Base-by-base conservation (phyloP, 2,329 filamentous ascomycete genomes). In the Microdochium nivale region DNA sequence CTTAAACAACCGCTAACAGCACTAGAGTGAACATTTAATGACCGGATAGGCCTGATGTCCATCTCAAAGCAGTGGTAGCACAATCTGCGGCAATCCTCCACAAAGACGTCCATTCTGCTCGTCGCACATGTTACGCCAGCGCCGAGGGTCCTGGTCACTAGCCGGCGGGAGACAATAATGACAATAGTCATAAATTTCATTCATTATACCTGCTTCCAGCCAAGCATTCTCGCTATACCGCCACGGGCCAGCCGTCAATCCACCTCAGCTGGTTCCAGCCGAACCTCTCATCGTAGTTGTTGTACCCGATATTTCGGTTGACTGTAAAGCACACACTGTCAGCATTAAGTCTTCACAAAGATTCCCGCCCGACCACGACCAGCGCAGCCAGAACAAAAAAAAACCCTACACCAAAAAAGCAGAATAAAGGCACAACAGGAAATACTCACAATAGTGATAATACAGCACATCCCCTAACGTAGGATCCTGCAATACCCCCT, bases 361-460 rank as follows among this genome's bases (percentile, higher is more conserved):
- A 27, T 14, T 30, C 9, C 5, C 3, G n/a, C 25, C 3, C 3
- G 25, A 37, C n/a, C 14, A 16, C 33, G 13, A 16, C 33, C 3
- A 37, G 4, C 14, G 33, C 13, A 19, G 33, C 8, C 8, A 16
- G 13, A 37, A 3, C 33, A 37, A 9, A n/a, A n/a, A n/a, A n/a
- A n/a, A n/a, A n/a, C n/a, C n/a, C n/a, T n/a, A n/a, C n/a, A 14
- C 25, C 13, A 27, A 24, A 8, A 51, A n/a, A 1, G 3, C 21
- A 25, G 25, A 32, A 14, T 2, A n/a, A 11, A n/a, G n/a, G n/a
- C n/a, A n/a, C n/a, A n/a, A n/a, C n/a, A n/a, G n/a, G n/a, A n/a
- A n/a, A n/a, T n/a, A 51, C 51, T 47, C 25, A 56, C 53, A 68
- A 56, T 84, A 84, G 58, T 84, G 80, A 59, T 85, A 84, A 63